Base-by-base conservation (phyloP, 164 flowering plant genomes). In the Warburgia ugandensis region DNA sequence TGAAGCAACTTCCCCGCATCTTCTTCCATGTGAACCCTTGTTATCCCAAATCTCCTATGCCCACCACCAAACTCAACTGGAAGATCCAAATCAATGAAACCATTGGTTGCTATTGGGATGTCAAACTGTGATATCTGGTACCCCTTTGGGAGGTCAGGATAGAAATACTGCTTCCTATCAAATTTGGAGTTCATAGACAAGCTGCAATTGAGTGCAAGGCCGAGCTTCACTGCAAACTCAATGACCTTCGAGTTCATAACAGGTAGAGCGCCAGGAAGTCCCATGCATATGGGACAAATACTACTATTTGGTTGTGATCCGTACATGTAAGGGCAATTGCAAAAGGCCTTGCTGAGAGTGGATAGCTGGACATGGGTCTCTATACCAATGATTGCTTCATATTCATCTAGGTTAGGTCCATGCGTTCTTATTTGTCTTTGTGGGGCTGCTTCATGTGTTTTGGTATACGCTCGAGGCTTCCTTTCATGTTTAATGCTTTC, bases 11-110 rank as follows among this genome's bases (percentile, higher is more conserved):
- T 91, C 54, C 97, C 97, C 3, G 96, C 96, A 81, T 91, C 97
- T 66, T 91, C 97, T 66, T 91, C 97, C 94, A 91, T 91, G 59
- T 86, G 97, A 68, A 86, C 94, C 54, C 97, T 75, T 8, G 97
- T 91, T 41, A 91, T 69, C 30, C 96, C 94, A 70, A 91, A 86
- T 64, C 67, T 79, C 71, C 84, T n/a, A 48, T 84, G 96, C 50
- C 96, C 97, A 16, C 97, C 96, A 44, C 96, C 96, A 80, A 76
- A 85, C 75, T 87, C 96, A 55, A 77, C 60, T 0, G 98, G 96
- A 60, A 91, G 80, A 69, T 91, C 96, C 69, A 91, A 45, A 69
- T 91, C 92, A 67, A 83, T 33, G 50, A 59, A 77, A 31, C 95
- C 96, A 44, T 70, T 70, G 6, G 37, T 53, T 5, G 92, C 98